Evolutionary conservation across 2,329 filamentous ascomycete species (phyloP).

Genomic region (Lanzia echinophila): DNA sequence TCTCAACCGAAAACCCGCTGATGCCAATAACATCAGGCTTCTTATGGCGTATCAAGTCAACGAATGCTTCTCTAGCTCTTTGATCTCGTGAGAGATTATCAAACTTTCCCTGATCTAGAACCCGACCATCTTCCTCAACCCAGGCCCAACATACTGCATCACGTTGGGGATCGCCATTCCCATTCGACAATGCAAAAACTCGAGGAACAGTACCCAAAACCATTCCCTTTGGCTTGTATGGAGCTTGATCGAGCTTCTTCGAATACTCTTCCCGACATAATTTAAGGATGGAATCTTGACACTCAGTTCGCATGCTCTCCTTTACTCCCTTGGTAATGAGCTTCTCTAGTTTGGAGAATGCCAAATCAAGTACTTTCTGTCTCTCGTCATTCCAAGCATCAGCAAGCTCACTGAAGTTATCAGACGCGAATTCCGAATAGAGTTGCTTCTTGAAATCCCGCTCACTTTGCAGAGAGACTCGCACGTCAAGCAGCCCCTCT

Average conservation of each 20-base stretch:
- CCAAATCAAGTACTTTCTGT: constrained; percentile 74
- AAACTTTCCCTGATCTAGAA: constrained; percentile 85
- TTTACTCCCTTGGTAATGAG: constrained; percentile 89
- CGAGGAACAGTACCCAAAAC: constrained; percentile 80
- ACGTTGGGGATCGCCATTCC: constrained; percentile 63
- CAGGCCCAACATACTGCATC: constrained; percentile 88
- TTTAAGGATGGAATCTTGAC: constrained; percentile 86
- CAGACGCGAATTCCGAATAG: constrained; percentile 79
- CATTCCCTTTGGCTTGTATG: constrained; percentile 92
- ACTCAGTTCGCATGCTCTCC: constrained; percentile 87
- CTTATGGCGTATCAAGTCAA: constrained; percentile 70
- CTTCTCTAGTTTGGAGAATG: constrained; percentile 73
- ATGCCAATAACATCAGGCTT: constrained; percentile 87
- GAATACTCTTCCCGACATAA: constrained; percentile 84
- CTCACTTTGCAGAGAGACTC: constrained; percentile 68
- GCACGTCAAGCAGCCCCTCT: constrained; percentile 84
- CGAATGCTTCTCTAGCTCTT: constrained; percentile 60
- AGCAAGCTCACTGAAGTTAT: constrained; percentile 90
- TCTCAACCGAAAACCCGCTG: constrained; percentile 82
- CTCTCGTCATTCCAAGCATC: constrained; percentile 92
- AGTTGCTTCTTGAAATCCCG: constrained; percentile 70
- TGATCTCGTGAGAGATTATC: constrained; percentile 68
- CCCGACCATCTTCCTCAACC: constrained; percentile 85
- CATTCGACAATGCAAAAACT: constrained; percentile 81
- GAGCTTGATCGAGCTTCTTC: constrained; percentile 87